Conservation (phyloP, 305 asterid species). For the Euphrasia arctica region DNA sequence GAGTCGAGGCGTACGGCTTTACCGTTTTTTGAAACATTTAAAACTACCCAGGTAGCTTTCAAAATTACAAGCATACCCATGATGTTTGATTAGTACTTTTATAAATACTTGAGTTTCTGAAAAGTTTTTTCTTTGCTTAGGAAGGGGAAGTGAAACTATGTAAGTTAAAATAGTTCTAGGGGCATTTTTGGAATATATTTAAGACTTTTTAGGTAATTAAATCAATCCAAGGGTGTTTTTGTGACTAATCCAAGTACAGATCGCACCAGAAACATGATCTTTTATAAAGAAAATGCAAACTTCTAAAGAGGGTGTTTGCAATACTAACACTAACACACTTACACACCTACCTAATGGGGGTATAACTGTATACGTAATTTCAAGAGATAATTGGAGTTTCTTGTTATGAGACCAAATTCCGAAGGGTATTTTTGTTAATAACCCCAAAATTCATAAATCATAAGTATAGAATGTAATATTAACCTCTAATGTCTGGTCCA, state of each 20-base stretch:
- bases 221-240: neutral
- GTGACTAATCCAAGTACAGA: neutral
- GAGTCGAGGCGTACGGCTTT: too few species aligned
- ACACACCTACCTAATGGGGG: neutral
- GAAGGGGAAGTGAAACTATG: neutral
- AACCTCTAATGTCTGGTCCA: conserved; percentile 72
- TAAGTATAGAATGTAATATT: too few species aligned
- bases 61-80: neutral
- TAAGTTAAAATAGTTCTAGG: neutral
- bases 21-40: too few species aligned
- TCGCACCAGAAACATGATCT: too few species aligned
- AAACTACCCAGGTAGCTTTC: neutral
- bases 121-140: neutral
- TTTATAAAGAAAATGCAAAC: neutral
- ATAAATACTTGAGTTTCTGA: neutral
- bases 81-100: neutral
- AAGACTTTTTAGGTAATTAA: neutral
- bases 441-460: conserved; percentile 15
- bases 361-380: neutral
- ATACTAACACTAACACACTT: neutral
- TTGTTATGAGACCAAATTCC: neutral
- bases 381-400: neutral
- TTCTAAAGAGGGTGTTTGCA: neutral
- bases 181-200: neutral
- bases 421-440: neutral